Base-by-base conservation (phyloP, 306 rosid genomes). In the Fragaria nilgerrensis region DNA sequence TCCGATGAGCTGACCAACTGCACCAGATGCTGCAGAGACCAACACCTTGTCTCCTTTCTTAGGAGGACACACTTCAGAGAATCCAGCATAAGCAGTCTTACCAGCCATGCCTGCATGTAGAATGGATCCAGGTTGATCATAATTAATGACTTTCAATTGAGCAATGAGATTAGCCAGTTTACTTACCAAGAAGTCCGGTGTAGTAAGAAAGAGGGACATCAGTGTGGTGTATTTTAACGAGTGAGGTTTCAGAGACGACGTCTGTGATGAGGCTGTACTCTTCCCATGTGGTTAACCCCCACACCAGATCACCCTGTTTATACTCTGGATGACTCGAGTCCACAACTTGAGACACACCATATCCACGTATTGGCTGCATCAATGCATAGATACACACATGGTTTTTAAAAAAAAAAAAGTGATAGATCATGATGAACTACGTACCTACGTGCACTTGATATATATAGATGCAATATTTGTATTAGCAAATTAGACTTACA, bases 281-380 rank as follows among this genome's bases (percentile, higher is more conserved):
- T 65, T 90, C 90, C 90, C 92, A 90, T n/a, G 69, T 74, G 15
- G 92, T 86, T 9, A 73, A 9, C 3, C 91, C 92, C 32, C 88
- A 77, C 66, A 88, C 70, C 3, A 86, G 55, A 79, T 90, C 90
- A 68, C 90, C 92, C 32, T 81, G 32, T 39, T 81, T 83, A 75
- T 72, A 84, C 70, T 83, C 62, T 50, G 85, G 88, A 68, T 90
- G 73, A 70, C 83, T 79, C 22, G 94, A 86, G 9, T 73, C 79
- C 75, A 88, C 55, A 5, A 88, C 92, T 80, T 86, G 49, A 5
- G 84, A 76, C 34, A 90, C 86, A 27, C 92, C 94, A 77, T 69
- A 34, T 50, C 87, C 76, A 45, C 39, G 16, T 19, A 62, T 48
- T 45, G 25, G 65, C 80, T 88, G 84, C 74, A 52, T 29, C 15